Evolutionary conservation across 176 grass and related monocot species (phyloP).

Genomic region (Eragrostis curvula): DNA sequence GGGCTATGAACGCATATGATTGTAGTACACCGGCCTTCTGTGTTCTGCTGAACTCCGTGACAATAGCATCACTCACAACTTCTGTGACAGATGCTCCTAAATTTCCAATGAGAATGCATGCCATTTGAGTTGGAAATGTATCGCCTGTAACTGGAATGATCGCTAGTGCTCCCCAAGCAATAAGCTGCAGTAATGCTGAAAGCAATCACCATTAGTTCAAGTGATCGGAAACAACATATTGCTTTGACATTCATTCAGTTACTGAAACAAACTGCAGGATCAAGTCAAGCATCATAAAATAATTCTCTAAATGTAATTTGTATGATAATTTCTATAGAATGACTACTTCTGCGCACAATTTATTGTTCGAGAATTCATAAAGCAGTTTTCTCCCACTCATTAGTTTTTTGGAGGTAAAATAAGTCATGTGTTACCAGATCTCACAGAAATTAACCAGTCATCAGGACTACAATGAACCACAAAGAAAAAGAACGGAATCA

Average conservation of each 20-base stretch:
- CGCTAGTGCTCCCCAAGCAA: constrained; percentile 81
- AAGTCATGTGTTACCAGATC: neutral
- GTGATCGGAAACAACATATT: neutral
- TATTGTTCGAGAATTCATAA: neutral
- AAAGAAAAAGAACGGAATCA: neutral
- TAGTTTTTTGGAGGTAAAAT: neutral
- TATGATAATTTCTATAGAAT: neutral
- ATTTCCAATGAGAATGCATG: constrained; percentile 86
- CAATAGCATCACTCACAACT: constrained; percentile 83
- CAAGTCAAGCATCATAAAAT: neutral
- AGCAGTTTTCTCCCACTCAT: neutral
- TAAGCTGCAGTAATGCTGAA: constrained; percentile 79
- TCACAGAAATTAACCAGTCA: neutral
- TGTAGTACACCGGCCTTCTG: constrained; percentile 73
- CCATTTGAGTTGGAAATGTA: constrained; percentile 71
- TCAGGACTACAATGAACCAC: neutral
- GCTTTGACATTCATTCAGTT: neutral
- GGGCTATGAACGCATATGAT: constrained; percentile 76
- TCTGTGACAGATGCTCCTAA: constrained; percentile 82
- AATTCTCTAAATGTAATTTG: neutral
- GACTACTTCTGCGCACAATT: neutral
- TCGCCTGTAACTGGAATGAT: constrained; percentile 51
- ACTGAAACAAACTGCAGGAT: neutral
- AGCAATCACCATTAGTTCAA: constrained; percentile 22
- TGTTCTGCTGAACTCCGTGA: constrained; percentile 75